Percentiles rank a stretch among this genome's conserved stretches.
Evolutionary conservation across 2,329 filamentous ascomycete genomes (phyloP).

Genomic region (Seiridium unicorne): DNA sequence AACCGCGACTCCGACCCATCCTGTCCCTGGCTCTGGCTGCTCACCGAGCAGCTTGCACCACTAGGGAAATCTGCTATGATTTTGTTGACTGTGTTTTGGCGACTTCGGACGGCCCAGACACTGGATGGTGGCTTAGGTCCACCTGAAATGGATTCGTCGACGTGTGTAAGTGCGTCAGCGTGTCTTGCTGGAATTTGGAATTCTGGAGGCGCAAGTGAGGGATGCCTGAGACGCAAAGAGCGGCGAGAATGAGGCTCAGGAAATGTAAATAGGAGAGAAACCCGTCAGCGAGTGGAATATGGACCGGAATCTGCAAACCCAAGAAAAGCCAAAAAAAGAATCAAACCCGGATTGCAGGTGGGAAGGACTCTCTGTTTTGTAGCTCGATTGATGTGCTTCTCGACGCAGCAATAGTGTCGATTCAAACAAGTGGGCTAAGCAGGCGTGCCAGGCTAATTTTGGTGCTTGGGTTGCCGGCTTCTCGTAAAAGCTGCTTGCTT

Average conservation of each 20-base stretch:
- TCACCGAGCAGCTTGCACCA: neutral
- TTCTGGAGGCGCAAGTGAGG: neutral
- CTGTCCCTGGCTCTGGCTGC: constrained; percentile 19
- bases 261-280: neutral
- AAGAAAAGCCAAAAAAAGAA: neutral
- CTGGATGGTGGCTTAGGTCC: neutral
- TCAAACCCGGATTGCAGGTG: neutral
- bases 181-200: neutral
- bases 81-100: neutral
- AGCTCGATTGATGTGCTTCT: neutral
- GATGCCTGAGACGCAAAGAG: neutral
- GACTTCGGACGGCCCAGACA: neutral
- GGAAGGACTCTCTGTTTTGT: constrained; percentile 1
- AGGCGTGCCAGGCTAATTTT: neutral
- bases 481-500: constrained; percentile 5
- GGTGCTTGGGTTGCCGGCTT: neutral
- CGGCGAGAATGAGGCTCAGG: neutral
- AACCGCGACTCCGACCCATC: constrained; percentile 57
- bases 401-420: constrained; percentile 4
- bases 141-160: neutral
- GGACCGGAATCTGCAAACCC: neutral
- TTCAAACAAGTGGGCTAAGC: neutral
- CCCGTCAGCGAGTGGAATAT: neutral
- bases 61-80: neutral
- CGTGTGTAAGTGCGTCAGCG: constrained; percentile 1